Conservation (phyloP, 23 red algal genomes). For the Rhodosorus marinus region DNA sequence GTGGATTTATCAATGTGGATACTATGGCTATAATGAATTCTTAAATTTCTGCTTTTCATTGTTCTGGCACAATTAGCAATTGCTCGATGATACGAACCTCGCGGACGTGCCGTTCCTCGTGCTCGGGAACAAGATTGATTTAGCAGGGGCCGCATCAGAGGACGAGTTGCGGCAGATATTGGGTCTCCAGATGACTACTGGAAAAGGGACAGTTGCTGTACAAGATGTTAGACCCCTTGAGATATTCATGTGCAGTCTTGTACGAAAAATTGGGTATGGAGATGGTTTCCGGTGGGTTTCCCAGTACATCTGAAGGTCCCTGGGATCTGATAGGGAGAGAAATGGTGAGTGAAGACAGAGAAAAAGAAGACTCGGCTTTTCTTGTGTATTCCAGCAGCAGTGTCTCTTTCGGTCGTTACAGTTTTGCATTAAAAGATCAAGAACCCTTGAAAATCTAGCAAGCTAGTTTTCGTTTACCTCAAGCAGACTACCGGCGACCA, state of each 20-base stretch:
- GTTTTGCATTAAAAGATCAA: too few relatives aligned
- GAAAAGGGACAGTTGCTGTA: constrained; percentile 18
- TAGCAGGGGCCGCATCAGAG: constrained; percentile 68
- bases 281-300: constrained; percentile 95
- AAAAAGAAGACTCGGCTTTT: too few relatives aligned
- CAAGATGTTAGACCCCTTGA: constrained; percentile 92
- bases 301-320: too few relatives aligned
- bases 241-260: constrained; percentile 93
- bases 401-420: too few relatives aligned
- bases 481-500: too few relatives aligned
- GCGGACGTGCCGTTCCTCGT: constrained; percentile 97
- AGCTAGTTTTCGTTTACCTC: too few relatives aligned
- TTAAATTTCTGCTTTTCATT: too few relatives aligned
- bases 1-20: neutral
- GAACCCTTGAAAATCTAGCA: too few relatives aligned
- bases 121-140: constrained; percentile 96
- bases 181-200: constrained; percentile 89
- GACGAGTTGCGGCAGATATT: constrained; percentile 84
- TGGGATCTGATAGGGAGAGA: too few relatives aligned
- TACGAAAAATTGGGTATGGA: constrained; percentile 79
- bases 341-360: too few relatives aligned
- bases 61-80: too few relatives aligned
- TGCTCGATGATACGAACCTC: constrained; percentile 77
- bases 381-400: too few relatives aligned
- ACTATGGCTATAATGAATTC: neutral